Evolutionary conservation across 257 asterid genomes (phyloP), one percentile per base, ranked within the genome.

Genomic region (Knoxia roxburghii): DNA sequence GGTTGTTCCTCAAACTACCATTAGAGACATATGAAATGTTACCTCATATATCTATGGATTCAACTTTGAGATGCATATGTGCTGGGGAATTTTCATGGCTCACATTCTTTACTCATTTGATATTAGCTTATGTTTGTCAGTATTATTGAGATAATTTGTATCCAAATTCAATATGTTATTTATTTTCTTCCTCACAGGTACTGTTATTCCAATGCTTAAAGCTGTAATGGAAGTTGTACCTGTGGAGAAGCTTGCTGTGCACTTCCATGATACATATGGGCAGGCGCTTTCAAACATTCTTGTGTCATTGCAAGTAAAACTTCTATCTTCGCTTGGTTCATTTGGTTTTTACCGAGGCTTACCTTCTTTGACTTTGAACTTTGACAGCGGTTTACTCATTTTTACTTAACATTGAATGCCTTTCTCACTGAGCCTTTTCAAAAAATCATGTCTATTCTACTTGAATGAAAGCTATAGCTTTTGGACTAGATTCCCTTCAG

Each of bases 241-340:
- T 9, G 57, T 85, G 37, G 95, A 88, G 74, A 93, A 82, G 76
- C 95, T 93, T 76, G 97, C 96, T 33, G 97, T 93, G 35, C 99
- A 93, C 76, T 93, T 93, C 72, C 97, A 93, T 54, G 97, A 93
- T 81, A 93, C 97, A n/a, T 93, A 93, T 18, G 97, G 96, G 67
- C 96, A 93, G 78, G 96, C 96, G 72, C 96, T 90, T 76, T 82
- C 95, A 18, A 93, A 93, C 80, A 93, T 93, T 84, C 87, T 93
- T 55, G 74, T 90, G 41, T 84, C 97, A 6, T 85, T 93, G 74
- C 97, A 88, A 78, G 98, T 89, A 69, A 81, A 86, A 53, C 41
- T 21, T 46, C 20, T 5, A 20, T 67, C n/a, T 35, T 56, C 35
- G 30, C 26, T 61, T 26, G 13, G 43, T 49, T 61, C 1, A 33